These are phyloP conservation scores for Cryptococcus sp. DNA, from an alignment of 1,284 basidiomycete species.

Conservation along the genomic window DNA sequence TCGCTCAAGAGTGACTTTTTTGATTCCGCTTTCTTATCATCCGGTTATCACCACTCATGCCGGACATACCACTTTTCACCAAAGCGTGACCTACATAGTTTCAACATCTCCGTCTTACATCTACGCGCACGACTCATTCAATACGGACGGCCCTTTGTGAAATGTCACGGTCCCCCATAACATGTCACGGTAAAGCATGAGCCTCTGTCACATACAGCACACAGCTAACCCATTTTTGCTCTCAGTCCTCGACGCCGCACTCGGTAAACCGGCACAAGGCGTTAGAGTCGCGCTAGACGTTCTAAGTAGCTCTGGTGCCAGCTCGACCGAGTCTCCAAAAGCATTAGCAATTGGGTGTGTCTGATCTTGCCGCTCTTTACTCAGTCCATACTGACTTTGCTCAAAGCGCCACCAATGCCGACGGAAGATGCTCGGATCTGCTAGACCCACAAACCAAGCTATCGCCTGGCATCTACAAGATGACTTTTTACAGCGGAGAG, in stretches of 20 bases:
- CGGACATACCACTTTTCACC: no score
- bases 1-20: no score
- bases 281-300: conserved; percentile 62
- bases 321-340: conserved; percentile 53
- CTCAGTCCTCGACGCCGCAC: conserved; percentile 80
- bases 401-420: conserved; percentile 62
- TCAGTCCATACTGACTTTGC: neutral
- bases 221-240: neutral
- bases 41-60: no score
- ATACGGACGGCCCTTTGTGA: neutral
- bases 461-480: conserved; percentile 70
- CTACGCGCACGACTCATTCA: no score
- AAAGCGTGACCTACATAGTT: no score
- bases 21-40: no score
- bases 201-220: neutral
- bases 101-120: no score
- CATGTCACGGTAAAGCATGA: conserved; percentile 71
- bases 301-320: conserved; percentile 22
- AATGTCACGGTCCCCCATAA: conserved; percentile 70
- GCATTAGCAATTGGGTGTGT: conserved; percentile 65
- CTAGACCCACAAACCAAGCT: conserved; percentile 59
- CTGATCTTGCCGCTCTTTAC: neutral
- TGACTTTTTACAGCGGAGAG: conserved; percentile 77
- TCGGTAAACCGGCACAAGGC: conserved; percentile 74
- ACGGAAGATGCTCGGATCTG: conserved; percentile 77